phyloP scores from a whole-genome alignment of 176 grass and related monocot genomes.

The Carex kokanica region DNA sequence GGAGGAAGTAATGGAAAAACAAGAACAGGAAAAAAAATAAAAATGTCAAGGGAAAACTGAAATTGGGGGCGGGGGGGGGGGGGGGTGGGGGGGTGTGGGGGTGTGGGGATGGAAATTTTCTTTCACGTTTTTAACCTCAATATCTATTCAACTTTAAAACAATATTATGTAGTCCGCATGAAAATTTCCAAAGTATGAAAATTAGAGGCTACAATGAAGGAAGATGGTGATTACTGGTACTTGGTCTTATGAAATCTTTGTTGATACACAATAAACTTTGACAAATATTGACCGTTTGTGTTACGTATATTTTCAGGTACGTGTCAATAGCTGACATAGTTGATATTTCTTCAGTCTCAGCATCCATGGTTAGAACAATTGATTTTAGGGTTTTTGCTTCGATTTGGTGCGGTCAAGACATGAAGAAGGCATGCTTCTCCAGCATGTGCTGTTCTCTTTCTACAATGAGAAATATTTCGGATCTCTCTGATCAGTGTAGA shows the following conservation, averaged over 20 bases:
- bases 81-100: no score
- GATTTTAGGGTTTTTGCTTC: conserved; percentile 87
- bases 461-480: conserved; percentile 30
- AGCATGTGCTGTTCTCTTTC: conserved; percentile 64
- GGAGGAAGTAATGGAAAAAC: not conserved
- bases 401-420: conserved; percentile 66
- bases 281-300: not conserved
- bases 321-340: conserved; percentile 76
- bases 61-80: no score
- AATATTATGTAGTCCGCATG: not conserved
- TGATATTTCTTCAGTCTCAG: conserved; percentile 57
- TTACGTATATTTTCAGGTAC: conserved; percentile 56
- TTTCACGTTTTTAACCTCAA: not conserved
- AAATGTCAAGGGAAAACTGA: not conserved
- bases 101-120: not conserved
- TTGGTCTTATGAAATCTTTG: not conserved
- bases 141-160: not conserved
- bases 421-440: conserved; percentile 59
- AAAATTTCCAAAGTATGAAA: not conserved
- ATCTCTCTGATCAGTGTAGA: conserved; percentile 59
- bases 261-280: not conserved
- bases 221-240: no score
- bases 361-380: conserved; percentile 54
- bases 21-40: no score
- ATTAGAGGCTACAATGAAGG: not conserved